phyloP scores from a whole-genome alignment of 2,329 filamentous ascomycete species.

The Fusarium sp. region DNA sequence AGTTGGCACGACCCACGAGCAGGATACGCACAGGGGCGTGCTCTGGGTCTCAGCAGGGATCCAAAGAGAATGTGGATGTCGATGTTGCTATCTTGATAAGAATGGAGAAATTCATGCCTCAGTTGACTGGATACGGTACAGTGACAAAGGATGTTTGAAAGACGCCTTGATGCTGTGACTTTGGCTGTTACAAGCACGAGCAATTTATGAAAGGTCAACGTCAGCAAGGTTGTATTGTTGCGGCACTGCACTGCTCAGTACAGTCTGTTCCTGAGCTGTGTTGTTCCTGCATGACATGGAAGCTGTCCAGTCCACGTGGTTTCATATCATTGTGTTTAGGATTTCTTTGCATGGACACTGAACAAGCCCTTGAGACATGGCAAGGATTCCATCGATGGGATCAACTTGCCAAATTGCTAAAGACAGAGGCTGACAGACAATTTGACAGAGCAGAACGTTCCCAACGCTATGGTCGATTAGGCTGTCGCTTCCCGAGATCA shows the following conservation, averaged over 20 bases:
- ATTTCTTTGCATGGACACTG: conserved; percentile 6
- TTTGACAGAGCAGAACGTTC: conserved; percentile 1
- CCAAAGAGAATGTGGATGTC: conserved; percentile 10
- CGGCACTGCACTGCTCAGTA: conserved; percentile 11
- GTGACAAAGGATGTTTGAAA: conserved; percentile 8
- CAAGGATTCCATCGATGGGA: conserved; percentile 25
- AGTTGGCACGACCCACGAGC: conserved; percentile 21
- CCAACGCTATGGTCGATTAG: conserved; percentile 34
- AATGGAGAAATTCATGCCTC: conserved; percentile 31
- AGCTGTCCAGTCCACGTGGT: conserved; percentile 41
- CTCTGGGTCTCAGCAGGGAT: conserved; percentile 13
- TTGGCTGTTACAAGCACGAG: not conserved
- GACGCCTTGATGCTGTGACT: conserved; percentile 6
- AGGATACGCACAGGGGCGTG: conserved; percentile 39
- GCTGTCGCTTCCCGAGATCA: conserved; percentile 43
- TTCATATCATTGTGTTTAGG: conserved; percentile 30
- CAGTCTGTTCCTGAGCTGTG: conserved; percentile 29
- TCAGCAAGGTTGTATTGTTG: conserved; percentile 17
- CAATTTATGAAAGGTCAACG: conserved; percentile 4
- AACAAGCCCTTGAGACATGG: not conserved
- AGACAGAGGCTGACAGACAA: not conserved
- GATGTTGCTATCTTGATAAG: conserved; percentile 32
- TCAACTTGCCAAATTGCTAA: conserved; percentile 7
- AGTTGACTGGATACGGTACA: conserved; percentile 13
- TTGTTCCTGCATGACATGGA: conserved; percentile 44